A percentile compares a stretch with the other conserved stretches of the same genome.
These are phyloP conservation scores for Fusarium aywerte DNA, from an alignment of 2,329 filamentous ascomycete genomes.

Conservation along the genomic window DNA sequence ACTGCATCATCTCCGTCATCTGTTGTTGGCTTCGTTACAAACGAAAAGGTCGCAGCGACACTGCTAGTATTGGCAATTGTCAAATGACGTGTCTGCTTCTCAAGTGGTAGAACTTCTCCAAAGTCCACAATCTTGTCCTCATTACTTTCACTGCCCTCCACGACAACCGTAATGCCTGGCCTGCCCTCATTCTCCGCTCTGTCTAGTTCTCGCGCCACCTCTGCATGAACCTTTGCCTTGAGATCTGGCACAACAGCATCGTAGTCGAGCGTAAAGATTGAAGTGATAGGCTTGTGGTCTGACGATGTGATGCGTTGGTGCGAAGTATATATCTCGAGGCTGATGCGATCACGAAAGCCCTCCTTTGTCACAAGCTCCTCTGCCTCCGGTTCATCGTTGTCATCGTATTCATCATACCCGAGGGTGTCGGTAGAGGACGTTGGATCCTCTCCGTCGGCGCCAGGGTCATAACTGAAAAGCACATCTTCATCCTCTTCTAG, in stretches of 20 bases:
- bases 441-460: constrained; percentile 70
- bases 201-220: constrained; percentile 89
- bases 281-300: constrained; percentile 92
- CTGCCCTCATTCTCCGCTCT: constrained; percentile 90
- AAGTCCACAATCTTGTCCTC: constrained; percentile 75
- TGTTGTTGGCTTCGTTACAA: constrained; percentile 75
- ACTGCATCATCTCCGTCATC: constrained; percentile 55
- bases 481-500: constrained; percentile 85
- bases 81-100: constrained; percentile 71
- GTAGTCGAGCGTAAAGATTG: constrained; percentile 85
- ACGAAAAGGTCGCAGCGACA: constrained; percentile 80
- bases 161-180: constrained; percentile 82
- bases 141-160: constrained; percentile 66
- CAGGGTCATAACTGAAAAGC: constrained; percentile 90
- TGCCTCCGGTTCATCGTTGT: constrained; percentile 57
- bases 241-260: constrained; percentile 87
- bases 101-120: constrained; percentile 76
- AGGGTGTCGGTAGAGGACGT: constrained; percentile 50
- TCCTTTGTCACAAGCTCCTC: constrained; percentile 67
- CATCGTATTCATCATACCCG: constrained; percentile 70
- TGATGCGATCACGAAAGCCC: constrained; percentile 65
- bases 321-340: constrained; percentile 77
- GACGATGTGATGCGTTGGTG: constrained; percentile 92
- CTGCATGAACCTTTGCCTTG: constrained; percentile 84
- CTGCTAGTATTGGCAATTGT: constrained; percentile 94